A percentile compares a stretch with the other conserved stretches of the same genome.
Conservation (phyloP, 2,329 filamentous ascomycete species). For the Elsinoe necatrix region DNA sequence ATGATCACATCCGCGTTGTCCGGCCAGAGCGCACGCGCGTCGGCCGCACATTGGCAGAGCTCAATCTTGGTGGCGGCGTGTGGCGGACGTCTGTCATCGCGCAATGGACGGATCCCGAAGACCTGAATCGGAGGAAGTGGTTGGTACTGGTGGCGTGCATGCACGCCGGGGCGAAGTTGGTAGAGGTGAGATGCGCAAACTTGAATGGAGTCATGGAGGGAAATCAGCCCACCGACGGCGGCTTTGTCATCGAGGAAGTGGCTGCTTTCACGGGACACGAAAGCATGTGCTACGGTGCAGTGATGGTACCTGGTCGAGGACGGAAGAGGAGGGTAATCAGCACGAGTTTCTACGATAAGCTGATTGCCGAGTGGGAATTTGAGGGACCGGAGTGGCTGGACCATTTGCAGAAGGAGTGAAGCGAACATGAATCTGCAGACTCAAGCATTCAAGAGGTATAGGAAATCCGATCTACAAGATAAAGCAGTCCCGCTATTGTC, state of each 20-base stretch:
- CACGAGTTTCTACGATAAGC: slow-evolving; percentile 68
- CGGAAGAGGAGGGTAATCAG: slow-evolving; percentile 47
- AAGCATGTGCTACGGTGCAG: slow-evolving; percentile 93
- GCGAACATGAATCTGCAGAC: too few relatives aligned
- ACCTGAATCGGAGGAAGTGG: slow-evolving; percentile 25
- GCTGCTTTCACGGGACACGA: slow-evolving; percentile 73
- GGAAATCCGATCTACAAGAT: neutral
- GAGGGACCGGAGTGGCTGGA: slow-evolving; percentile 14
- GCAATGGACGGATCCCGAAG: slow-evolving; percentile 2
- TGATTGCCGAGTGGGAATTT: slow-evolving; percentile 56
- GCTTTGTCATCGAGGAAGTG: slow-evolving; percentile 57
- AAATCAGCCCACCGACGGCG: slow-evolving; percentile 30
- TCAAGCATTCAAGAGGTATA: neutral
- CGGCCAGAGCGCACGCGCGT: slow-evolving; percentile 33
- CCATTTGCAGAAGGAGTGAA: neutral
- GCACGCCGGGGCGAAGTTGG: slow-evolving; percentile 73
- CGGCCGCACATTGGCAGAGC: slow-evolving; percentile 51
- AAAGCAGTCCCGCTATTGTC: neutral
- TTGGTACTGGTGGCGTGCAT: slow-evolving; percentile 81
- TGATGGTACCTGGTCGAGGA: slow-evolving; percentile 44
- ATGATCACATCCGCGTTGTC: slow-evolving; percentile 69
- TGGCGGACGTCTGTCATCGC: slow-evolving; percentile 69
- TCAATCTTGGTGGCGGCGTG: slow-evolving; percentile 68
- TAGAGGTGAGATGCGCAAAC: slow-evolving; percentile 33
- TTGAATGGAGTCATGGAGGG: slow-evolving; percentile 29